phyloP scores from a whole-genome alignment of 768 basidiomycete species.

The Termitomyces sp. region DNA sequence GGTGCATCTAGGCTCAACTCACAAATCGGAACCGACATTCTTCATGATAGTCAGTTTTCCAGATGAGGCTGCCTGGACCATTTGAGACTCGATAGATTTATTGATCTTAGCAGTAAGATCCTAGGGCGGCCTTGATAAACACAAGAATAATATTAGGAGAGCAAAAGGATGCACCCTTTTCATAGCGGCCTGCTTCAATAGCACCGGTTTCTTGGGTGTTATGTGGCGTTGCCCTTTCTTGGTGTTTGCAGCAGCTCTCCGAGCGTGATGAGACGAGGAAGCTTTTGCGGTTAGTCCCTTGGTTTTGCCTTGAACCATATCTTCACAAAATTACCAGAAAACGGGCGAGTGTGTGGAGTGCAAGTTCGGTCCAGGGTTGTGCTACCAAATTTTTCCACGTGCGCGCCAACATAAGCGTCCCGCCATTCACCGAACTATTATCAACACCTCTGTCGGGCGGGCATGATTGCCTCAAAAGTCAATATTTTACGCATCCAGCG shows the following conservation, averaged over 20 bases:
- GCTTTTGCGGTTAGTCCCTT: conserved; percentile 66
- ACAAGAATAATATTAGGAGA: background rate
- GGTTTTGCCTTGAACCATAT: conserved; percentile 79
- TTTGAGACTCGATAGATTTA: conserved; percentile 86
- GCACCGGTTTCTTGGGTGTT: conserved; percentile 74
- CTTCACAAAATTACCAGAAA: conserved; percentile 1
- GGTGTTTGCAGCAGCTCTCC: conserved; percentile 61
- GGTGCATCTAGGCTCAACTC: conserved; percentile 9
- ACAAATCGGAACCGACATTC: conserved; percentile 45
- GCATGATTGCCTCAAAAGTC: conserved; percentile 42
- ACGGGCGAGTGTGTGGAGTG: background rate
- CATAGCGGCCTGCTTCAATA: conserved; percentile 73
- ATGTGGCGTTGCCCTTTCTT: conserved; percentile 80
- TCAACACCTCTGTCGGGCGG: conserved; percentile 19
- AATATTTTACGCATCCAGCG: conserved; percentile 50
- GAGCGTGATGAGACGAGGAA: conserved; percentile 49
- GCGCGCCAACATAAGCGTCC: conserved; percentile 19
- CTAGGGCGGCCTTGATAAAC: conserved; percentile 31
- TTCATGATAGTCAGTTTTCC: conserved; percentile 95
- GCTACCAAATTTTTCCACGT: conserved; percentile 27
- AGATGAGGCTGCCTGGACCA: conserved; percentile 82
- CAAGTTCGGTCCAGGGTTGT: background rate
- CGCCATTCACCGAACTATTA: conserved; percentile 38
- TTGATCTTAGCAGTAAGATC: conserved; percentile 87
- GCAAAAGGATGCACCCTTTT: conserved; percentile 51